Base-by-base conservation (phyloP, 495 filamentous ascomycete species). In the Friedmanniomyces simplex region DNA sequence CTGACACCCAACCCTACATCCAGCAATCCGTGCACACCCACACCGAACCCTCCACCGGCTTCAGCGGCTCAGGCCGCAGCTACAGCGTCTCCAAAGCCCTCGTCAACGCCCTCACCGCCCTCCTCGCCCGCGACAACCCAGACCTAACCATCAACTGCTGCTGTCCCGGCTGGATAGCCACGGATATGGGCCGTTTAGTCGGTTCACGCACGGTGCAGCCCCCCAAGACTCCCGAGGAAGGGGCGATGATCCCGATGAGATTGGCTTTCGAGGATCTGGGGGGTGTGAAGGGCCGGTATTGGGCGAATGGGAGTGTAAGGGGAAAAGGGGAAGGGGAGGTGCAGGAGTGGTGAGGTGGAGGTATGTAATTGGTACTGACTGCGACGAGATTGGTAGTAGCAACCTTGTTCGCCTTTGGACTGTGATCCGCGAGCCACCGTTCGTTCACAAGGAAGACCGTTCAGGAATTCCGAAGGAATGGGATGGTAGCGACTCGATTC, bases 161-260 rank as follows among this genome's bases (percentile, higher is more conserved):
- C 45, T 72, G 69, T 63, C 69, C 67, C 26, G 69, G 69, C n/a
- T 72, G 70, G 67, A 60, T 70, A 13, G 37, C 55, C 7, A 67
- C 64, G 46, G 62, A 64, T 24, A 61, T 64, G 62, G 62, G 62
- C 1, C 26, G 20, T 13, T 41, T 61, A 22, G 53, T 64, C 2
- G 62, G 58, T 30, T 39, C 41, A 16, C 13, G 51, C 7, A 26
- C 14, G 1, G 41, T 45, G 47, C 56, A 52, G 48, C 53, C 62
- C 54, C 62, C 62, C 21, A 64, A 64, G 51, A 53, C 52, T 22
- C 30, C 52, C 21, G 63, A 66, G 52, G 41, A 66, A 36, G 63
- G 60, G 22, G 63, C 63, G n/a, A 22, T n/a, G 49, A 63, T 63
- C 24, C 63, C 63, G 18, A 51, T 63, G 13, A 26, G 56, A 47